phyloP scores from a whole-genome alignment of 106 monocot genomes.

The Posidonia australis region DNA sequence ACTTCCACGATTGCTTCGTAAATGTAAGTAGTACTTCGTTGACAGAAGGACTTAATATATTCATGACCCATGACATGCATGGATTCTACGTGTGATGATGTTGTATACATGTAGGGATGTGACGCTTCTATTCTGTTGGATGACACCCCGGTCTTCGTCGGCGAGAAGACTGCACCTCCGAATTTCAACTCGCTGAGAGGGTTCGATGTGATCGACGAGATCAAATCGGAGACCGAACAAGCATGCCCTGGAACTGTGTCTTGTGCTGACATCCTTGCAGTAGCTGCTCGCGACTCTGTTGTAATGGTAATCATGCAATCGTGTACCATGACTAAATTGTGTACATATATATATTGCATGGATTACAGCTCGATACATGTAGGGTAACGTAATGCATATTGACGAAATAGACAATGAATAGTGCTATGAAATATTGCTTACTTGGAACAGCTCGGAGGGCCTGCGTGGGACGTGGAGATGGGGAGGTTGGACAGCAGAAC shows the following conservation, averaged over 20 bases:
- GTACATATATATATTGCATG: too few species aligned
- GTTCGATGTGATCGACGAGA: slow-evolving; percentile 76
- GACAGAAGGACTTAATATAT: too few species aligned
- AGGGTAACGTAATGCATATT: too few species aligned
- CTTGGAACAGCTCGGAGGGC: slow-evolving; percentile 77
- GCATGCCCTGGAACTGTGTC: slow-evolving; percentile 67
- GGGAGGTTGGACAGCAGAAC: slow-evolving; percentile 59
- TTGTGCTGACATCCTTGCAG: slow-evolving; percentile 74
- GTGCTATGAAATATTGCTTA: too few species aligned
- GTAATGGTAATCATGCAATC: slow-evolving; percentile 22
- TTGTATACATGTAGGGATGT: slow-evolving; percentile 41
- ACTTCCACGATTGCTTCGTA: slow-evolving; percentile 95
- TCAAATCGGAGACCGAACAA: slow-evolving; percentile 61
- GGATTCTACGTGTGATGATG: background rate
- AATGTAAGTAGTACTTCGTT: slow-evolving; percentile 24
- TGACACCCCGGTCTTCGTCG: slow-evolving; percentile 26
- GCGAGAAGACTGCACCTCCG: slow-evolving; percentile 73
- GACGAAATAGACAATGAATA: too few species aligned
- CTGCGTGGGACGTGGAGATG: slow-evolving; percentile 75
- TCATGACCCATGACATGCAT: too few species aligned
- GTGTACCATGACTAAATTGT: background rate
- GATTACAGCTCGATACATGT: too few species aligned
- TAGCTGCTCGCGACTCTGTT: slow-evolving; percentile 69
- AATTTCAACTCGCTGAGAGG: slow-evolving; percentile 79
- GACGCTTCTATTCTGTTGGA: slow-evolving; percentile 82